A percentile compares a stretch with the other conserved stretches of the same genome.
Evolutionary conservation across 2,329 filamentous ascomycete genomes (phyloP).

Genomic region (Aspergillus latus): DNA sequence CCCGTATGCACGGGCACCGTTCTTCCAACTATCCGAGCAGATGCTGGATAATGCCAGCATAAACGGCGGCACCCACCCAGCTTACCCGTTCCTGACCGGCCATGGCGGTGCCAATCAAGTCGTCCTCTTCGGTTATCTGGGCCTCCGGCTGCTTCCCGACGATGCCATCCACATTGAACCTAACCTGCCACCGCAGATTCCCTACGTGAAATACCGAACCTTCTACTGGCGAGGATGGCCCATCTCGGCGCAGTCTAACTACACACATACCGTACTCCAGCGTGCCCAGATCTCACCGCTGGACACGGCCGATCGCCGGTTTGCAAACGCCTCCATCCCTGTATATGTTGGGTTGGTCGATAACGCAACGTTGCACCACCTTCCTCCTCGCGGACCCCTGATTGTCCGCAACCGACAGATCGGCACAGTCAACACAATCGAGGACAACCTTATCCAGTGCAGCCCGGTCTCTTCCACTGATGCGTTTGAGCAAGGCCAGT

Average conservation of each 20-base stretch:
- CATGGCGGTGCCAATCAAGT: constrained; percentile 69
- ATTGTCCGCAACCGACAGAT: constrained; percentile 60
- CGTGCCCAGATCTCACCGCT: constrained; percentile 50
- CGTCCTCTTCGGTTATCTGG: constrained; percentile 66
- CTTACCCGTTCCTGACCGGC: constrained; percentile 70
- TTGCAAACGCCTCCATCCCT: constrained; percentile 55
- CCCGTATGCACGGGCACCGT: constrained; percentile 66
- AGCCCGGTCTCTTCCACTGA: constrained; percentile 52
- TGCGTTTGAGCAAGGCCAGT: constrained; percentile 62
- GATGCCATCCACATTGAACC: constrained; percentile 62
- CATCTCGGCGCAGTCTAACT: constrained; percentile 61
- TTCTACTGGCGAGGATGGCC: constrained; percentile 68
- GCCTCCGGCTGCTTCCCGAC: constrained; percentile 60
- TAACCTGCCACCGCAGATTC: constrained; percentile 64
- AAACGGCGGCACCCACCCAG: constrained; percentile 68
- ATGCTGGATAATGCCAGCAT: constrained; percentile 58
- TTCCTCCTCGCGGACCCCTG: constrained; percentile 53
- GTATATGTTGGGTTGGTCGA: constrained; percentile 55
- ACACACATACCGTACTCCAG: constrained; percentile 63
- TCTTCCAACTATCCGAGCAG: constrained; percentile 71
- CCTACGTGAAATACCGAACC: constrained; percentile 59
- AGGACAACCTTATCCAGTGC: constrained; percentile 66
- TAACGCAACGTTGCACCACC: constrained; percentile 45
- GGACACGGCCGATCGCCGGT: constrained; percentile 55
- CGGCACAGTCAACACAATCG: constrained; percentile 54